Conservation (phyloP, 495 filamentous ascomycete genomes). For the Penicillium egyptiacum region DNA sequence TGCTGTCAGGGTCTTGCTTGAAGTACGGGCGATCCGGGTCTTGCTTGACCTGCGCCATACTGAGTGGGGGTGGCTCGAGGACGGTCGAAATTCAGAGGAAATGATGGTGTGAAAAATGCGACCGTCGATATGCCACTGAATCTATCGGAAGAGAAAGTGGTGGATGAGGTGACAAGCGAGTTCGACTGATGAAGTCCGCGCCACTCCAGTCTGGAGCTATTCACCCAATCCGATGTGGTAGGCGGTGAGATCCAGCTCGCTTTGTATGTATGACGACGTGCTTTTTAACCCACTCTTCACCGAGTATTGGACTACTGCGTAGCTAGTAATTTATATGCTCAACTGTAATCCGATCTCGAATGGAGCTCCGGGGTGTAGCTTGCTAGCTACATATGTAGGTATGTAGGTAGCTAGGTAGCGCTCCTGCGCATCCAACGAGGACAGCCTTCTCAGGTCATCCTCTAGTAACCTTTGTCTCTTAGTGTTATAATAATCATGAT, state of each 20-base stretch:
- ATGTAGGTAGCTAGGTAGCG: too few species aligned
- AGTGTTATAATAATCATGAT: too few species aligned
- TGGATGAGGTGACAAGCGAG: not conserved
- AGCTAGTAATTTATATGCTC: not conserved
- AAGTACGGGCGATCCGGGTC: conserved; percentile 14
- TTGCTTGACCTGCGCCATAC: conserved; percentile 38
- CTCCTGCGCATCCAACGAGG: too few species aligned
- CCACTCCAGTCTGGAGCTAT: conserved; percentile 13
- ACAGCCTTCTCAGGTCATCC: too few species aligned
- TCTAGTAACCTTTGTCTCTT: too few species aligned
- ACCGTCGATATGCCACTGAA: not conserved
- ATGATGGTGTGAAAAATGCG: not conserved
- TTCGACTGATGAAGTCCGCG: conserved; percentile 3
- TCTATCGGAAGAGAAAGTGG: not conserved
- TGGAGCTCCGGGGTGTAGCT: too few species aligned
- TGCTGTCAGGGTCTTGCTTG: conserved; percentile 57
- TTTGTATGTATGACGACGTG: conserved; percentile 2
- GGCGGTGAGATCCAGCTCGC: conserved; percentile 7
- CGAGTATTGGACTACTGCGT: not conserved
- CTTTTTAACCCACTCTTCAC: not conserved
- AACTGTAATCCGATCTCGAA: not conserved
- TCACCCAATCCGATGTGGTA: conserved; percentile 1
- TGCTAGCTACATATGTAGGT: too few species aligned
- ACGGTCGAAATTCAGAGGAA: not conserved
- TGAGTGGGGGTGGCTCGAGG: conserved; percentile 3